Evolutionary conservation across 345 rosid species (phyloP).

Genomic region (Nasturtium officinale): DNA sequence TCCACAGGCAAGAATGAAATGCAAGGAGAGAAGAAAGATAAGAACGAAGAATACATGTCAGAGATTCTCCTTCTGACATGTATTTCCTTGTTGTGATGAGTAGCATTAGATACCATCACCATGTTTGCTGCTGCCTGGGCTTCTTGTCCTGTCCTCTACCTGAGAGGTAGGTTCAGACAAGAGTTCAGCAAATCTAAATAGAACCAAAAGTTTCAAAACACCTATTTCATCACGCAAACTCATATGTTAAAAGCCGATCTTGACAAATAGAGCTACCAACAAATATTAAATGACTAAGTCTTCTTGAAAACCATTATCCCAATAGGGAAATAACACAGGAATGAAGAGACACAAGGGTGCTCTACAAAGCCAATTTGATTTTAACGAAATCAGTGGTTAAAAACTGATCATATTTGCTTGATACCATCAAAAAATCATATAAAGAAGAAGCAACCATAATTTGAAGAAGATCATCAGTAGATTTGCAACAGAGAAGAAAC

Average conservation of each 20-base stretch:
- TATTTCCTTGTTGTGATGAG: constrained; percentile 67
- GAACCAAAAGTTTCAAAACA: constrained; percentile 10
- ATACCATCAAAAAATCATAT: neutral
- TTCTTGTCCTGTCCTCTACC: constrained; percentile 17
- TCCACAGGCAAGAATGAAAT: constrained; percentile 2
- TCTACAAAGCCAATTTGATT: neutral
- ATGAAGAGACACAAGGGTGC: neutral
- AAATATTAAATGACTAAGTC: neutral
- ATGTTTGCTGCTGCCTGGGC: constrained; percentile 22
- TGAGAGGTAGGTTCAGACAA: neutral
- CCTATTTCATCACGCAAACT: neutral
- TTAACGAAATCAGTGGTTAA: neutral
- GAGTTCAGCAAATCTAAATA: constrained; percentile 1
- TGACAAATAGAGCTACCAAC: constrained; percentile 3
- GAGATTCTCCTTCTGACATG: constrained; percentile 68
- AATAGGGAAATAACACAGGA: neutral
- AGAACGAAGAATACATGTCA: constrained; percentile 55
- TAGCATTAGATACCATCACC: constrained; percentile 58
- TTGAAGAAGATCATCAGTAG: neutral
- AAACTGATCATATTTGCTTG: neutral
- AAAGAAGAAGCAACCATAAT: neutral
- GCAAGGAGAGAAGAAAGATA: neutral
- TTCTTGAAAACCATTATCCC: neutral
- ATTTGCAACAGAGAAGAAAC: neutral
- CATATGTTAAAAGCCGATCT: neutral